Conservation (phyloP, 352 stramenopile genomes). For the Phytophthora fragariaefolia region DNA sequence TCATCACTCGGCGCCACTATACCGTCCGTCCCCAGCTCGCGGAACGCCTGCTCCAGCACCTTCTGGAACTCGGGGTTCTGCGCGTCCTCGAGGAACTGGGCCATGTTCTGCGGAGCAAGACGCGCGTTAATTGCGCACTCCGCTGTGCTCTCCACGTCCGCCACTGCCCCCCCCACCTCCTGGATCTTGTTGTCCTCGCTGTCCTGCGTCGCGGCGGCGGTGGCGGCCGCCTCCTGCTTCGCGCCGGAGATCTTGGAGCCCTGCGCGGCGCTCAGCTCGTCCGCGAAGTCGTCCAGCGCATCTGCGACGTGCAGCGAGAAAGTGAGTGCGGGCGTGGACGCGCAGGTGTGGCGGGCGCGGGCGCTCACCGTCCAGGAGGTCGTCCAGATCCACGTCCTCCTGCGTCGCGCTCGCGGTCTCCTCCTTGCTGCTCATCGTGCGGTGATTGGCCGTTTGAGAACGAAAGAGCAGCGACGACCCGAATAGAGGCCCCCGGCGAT, state of each 20-base stretch:
- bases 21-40: constrained; percentile 79
- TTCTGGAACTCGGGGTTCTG: constrained; percentile 90
- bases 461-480: background rate
- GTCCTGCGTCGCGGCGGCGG: constrained; percentile 47
- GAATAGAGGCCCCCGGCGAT: constrained; percentile 1
- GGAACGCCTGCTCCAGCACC: constrained; percentile 87
- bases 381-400: constrained; percentile 79
- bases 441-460: constrained; percentile 11
- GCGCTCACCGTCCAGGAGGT: constrained; percentile 73
- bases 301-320: constrained; percentile 44
- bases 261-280: constrained; percentile 52
- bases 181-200: constrained; percentile 69
- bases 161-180: constrained; percentile 62
- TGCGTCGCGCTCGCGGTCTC: constrained; percentile 33
- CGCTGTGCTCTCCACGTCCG: no score
- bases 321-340: background rate
- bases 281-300: constrained; percentile 84
- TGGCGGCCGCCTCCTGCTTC: constrained; percentile 58
- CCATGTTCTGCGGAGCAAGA: constrained; percentile 66
- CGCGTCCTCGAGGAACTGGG: constrained; percentile 85
- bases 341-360: background rate
- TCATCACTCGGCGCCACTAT: constrained; percentile 14
- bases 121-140: no score
- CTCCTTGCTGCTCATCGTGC: constrained; percentile 28
- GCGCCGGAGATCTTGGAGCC: constrained; percentile 47